Base-by-base conservation (phyloP, 257 asterid genomes). In the Gentiana straminea region DNA sequence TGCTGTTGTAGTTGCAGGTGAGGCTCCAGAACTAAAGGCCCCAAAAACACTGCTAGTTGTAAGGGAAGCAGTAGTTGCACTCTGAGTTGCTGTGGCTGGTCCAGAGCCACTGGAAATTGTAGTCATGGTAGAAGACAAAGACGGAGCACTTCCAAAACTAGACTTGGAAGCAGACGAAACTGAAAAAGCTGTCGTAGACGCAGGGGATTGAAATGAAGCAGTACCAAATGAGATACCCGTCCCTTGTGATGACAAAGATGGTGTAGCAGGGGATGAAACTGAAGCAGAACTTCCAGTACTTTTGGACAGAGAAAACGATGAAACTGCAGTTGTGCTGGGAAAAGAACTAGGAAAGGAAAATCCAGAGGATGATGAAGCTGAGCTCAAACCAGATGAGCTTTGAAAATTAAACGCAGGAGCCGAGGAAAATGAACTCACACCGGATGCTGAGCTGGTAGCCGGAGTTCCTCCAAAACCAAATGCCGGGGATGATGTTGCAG, bases 91-190 rank as follows among this genome's bases (percentile, higher is more conserved):
- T 58, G 79, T 57, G 3, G 73, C 71, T 39, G 82, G 64, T 7
- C 72, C 48, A 7, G 65, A 57, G 34, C 64, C 53, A 44, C 75
- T 67, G 46, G 66, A 59, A 44, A 70, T 63, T 33, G 96, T 61
- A n/a, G 84, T 71, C 61, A 70, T 78, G 35, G 89, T 70, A 8
- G 89, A 75, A 74, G 75, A 82, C 67, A 78, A 68, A 51, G 86
- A 13, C 8, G 85, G 68, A 53, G 71, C 65, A 49, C 75, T 59
- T n/a, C 79, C 75, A 66, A 77, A 71, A 49, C 70, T 59, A 65
- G 75, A 62, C 71, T 75, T 80, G 8, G 84, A 70, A 34, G 77
- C 64, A 6, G 81, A 63, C 7, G 81, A 64, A 39, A 67, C 72
- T 9, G 79, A 74, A 56, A 73, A 38, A 38, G 87, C 32, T 7